Evolutionary conservation across 192 early-diverging fungal genomes (phyloP), one percentile per base, ranked within the genome.

Genomic region (Geranomyces michiganensis): DNA sequence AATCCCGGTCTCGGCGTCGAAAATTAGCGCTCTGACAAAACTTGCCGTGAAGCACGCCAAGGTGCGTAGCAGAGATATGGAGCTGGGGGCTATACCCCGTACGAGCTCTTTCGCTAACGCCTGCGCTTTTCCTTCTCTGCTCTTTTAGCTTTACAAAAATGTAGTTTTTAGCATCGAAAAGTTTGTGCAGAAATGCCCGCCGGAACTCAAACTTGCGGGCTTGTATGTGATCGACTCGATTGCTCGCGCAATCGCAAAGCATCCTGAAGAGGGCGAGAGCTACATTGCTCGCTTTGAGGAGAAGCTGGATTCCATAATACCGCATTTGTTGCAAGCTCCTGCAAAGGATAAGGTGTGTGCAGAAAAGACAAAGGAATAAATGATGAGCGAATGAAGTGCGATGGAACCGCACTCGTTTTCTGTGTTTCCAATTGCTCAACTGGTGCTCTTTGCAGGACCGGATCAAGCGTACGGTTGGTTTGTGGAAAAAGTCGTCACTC

Each of bases 191-290:
- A 79, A 76, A 66, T 81, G 83, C 67, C 46, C 71, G n/a, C 63
- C 81, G n/a, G 78, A 82, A 31, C 74, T 74, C 65, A 87, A 85
- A 45, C 73, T 87, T 22, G 64, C 76, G 17, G 85, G 76, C 41
- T 59, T 87, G 24, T 87, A 85, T 63, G 75, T 84, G 32, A 76
- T 87, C 49, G 83, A 87, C 48, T 79, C 83, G 6, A 77, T 87
- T 32, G 72, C 73, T 3, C 48, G 77, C 17, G 77, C 78, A 24
- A 73, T 68, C 24, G 59, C 75, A 14, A 84, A 85, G 60, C 36
- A 55, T 12, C 71, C 77, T 19, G 73, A 76, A 26, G 73, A 74
- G 43, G 78, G 75, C 32, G 75, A 74, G 41, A 46, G 26, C 55
- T 78, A 55, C 56, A 62, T 80, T 26, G 44, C 71, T n/a, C 78